Percentiles rank a stretch among this genome's conserved stretches.
These are phyloP conservation scores for Ustilago trichophora DNA, from an alignment of 1,284 basidiomycete species.

Conservation along the genomic window DNA sequence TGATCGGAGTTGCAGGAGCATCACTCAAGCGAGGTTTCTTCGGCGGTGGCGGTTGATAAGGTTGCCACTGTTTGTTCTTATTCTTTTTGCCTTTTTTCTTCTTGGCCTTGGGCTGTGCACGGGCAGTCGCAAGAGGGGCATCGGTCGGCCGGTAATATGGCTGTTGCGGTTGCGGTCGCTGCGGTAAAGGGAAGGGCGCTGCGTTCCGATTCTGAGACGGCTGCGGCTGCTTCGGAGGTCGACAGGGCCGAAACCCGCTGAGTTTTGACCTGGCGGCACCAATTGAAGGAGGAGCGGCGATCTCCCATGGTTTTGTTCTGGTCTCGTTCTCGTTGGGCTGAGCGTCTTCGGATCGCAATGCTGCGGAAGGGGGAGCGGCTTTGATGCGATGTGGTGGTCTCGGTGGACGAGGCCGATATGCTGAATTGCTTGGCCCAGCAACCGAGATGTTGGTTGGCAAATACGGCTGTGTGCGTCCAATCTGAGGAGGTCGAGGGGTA, in stretches of 20 bases:
- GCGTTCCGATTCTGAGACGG: neutral
- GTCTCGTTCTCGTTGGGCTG: constrained; percentile 39
- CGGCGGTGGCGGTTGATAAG: neutral
- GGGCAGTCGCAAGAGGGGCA: too few species aligned
- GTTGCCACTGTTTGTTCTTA: too few species aligned
- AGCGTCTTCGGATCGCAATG: constrained; percentile 30
- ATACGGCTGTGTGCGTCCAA: constrained; percentile 3
- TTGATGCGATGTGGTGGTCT: constrained; percentile 9
- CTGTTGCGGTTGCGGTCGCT: constrained; percentile 1
- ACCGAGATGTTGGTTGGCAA: neutral
- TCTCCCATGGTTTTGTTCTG: constrained; percentile 33
- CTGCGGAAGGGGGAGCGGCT: constrained; percentile 29
- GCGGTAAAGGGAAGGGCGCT: neutral
- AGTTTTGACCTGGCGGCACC: constrained; percentile 7
- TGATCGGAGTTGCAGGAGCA: neutral
- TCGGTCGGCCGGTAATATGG: neutral
- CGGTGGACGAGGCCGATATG: constrained; percentile 1
- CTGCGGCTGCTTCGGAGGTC: neutral
- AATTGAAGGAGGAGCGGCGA: constrained; percentile 31
- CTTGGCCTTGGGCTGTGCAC: too few species aligned
- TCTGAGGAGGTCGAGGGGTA: neutral
- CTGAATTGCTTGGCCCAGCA: neutral
- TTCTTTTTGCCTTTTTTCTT: too few species aligned
- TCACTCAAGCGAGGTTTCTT: too few species aligned
- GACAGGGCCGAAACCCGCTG: neutral